phyloP scores from a whole-genome alignment of 768 basidiomycete genomes.

The Scleroderma bovista region DNA sequence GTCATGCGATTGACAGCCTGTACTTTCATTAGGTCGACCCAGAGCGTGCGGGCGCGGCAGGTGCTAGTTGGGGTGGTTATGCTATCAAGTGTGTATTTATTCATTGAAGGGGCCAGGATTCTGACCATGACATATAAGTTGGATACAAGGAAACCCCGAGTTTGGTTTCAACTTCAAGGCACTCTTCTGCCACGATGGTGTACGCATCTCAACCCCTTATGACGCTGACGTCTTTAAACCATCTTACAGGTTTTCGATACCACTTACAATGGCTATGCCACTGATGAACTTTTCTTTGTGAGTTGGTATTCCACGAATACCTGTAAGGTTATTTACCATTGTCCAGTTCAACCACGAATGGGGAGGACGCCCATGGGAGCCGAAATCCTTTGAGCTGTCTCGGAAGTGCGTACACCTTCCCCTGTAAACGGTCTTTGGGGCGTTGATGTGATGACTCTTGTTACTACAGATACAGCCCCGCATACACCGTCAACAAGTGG shows the following conservation, averaged over 20 bases:
- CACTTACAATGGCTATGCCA: conserved; percentile 76
- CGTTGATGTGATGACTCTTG: background rate
- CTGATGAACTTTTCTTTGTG: conserved; percentile 90
- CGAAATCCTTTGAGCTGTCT: conserved; percentile 45
- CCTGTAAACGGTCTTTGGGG: background rate
- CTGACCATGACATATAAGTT: conserved; percentile 41
- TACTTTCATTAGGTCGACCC: conserved; percentile 49
- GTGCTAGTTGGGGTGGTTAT: conserved; percentile 84
- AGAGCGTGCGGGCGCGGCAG: conserved; percentile 69
- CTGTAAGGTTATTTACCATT: conserved; percentile 1
- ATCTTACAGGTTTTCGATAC: conserved; percentile 62
- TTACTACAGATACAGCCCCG: conserved; percentile 59
- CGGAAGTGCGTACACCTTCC: conserved; percentile 42
- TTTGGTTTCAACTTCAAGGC: conserved; percentile 88
- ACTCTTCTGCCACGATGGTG: conserved; percentile 88
- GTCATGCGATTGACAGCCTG: background rate
- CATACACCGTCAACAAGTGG: conserved; percentile 80
- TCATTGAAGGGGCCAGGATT: background rate
- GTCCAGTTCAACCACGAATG: conserved; percentile 80
- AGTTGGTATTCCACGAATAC: conserved; percentile 22
- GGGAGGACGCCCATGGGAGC: conserved; percentile 78
- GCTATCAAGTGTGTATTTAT: conserved; percentile 67
- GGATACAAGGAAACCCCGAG: conserved; percentile 94
- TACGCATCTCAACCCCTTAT: conserved; percentile 23
- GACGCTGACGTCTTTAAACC: background rate